These are phyloP conservation scores for Cladosporium oxysporum DNA, from an alignment of 2,329 filamentous ascomycete species.

Conservation along the genomic window DNA sequence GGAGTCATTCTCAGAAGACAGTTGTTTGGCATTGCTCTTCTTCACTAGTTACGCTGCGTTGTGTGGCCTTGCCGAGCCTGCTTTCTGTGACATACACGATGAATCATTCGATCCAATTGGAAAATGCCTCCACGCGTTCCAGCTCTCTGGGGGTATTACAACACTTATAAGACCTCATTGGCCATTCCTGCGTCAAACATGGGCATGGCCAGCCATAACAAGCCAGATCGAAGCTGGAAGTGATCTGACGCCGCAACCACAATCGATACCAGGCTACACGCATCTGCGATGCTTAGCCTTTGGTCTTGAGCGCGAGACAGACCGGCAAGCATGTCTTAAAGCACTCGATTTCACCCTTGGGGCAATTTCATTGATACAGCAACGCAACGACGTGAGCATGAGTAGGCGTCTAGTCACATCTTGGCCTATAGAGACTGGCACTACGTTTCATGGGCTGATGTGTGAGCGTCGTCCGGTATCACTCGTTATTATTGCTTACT, in stretches of 20 bases:
- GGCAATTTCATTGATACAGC: neutral
- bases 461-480: neutral
- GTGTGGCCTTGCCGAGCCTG: neutral
- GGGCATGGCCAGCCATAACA: neutral
- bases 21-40: neutral
- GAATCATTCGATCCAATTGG: neutral
- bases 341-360: neutral
- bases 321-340: neutral
- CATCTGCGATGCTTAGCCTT: neutral
- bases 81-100: neutral
- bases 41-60: slow-evolving; percentile 1
- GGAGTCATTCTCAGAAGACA: neutral
- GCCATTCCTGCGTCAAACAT: neutral
- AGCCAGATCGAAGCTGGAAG: neutral
- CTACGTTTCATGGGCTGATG: neutral
- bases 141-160: neutral
- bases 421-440: neutral
- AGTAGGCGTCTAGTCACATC: neutral
- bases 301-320: neutral
- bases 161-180: neutral
- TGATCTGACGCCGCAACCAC: neutral
- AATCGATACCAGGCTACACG: neutral
- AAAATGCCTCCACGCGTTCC: neutral
- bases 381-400: neutral
- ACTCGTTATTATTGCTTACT: neutral